These are phyloP conservation scores for Botryotinia narcissicola DNA, from an alignment of 2,329 filamentous ascomycete species.

Conservation along the genomic window DNA sequence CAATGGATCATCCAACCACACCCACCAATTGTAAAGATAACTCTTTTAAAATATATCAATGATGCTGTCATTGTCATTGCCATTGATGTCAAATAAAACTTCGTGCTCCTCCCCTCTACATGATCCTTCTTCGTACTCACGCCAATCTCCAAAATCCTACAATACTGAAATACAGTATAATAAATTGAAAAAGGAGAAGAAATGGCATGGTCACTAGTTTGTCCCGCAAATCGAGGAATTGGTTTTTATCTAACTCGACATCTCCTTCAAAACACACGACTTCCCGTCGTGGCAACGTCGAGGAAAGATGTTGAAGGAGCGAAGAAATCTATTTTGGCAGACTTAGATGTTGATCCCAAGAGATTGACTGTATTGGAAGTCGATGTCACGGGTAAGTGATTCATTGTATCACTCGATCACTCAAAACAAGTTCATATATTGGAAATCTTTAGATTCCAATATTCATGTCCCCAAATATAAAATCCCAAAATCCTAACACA, in stretches of 20 bases:
- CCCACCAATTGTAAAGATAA: slow-evolving; percentile 13
- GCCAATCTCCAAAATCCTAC: not conserved
- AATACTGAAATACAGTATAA: not conserved
- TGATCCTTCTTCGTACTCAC: not conserved
- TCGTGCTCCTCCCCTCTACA: not conserved
- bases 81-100: not conserved
- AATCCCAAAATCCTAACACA: not conserved
- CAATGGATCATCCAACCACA: too few species aligned
- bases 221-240: slow-evolving; percentile 61
- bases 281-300: slow-evolving; percentile 60
- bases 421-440: not conserved
- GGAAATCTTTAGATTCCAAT: not conserved
- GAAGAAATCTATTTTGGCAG: slow-evolving; percentile 49
- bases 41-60: slow-evolving; percentile 1
- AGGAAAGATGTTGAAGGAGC: slow-evolving; percentile 51
- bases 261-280: slow-evolving; percentile 54
- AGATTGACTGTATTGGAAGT: slow-evolving; percentile 52
- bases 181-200: not conserved
- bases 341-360: slow-evolving; percentile 44
- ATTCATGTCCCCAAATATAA: not conserved
- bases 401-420: not conserved
- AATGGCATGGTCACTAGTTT: slow-evolving; percentile 45
- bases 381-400: slow-evolving; percentile 53
- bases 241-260: slow-evolving; percentile 59
- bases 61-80: slow-evolving; percentile 19